A percentile compares a stretch with the other conserved stretches of the same genome.
Evolutionary conservation across 768 basidiomycete species (phyloP).

Genomic region (Suillus brevipes): DNA sequence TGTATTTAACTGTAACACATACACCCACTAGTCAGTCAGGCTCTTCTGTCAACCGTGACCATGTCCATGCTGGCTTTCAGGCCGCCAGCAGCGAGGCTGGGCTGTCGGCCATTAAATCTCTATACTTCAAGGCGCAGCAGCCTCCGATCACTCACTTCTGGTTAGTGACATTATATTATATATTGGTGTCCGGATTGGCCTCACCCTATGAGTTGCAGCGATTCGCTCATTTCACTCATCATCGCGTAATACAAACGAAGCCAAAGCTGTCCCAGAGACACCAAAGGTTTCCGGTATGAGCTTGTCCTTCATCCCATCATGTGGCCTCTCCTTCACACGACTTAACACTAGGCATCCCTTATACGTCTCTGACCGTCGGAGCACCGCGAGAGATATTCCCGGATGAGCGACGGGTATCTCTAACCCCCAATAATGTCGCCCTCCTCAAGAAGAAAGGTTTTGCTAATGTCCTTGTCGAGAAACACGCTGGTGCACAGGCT

Average conservation of each 20-base stretch:
- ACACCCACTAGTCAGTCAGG: slow-evolving; percentile 7
- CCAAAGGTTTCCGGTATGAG: slow-evolving; percentile 28
- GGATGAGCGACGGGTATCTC: slow-evolving; percentile 75
- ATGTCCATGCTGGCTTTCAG: slow-evolving; percentile 34
- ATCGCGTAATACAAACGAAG: slow-evolving; percentile 24
- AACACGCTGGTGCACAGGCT: slow-evolving; percentile 65
- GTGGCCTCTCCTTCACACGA: neutral
- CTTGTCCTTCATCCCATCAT: slow-evolving; percentile 1
- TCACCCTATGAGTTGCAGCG: slow-evolving; percentile 19
- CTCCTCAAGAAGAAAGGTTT: slow-evolving; percentile 85
- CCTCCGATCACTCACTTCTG: slow-evolving; percentile 25
- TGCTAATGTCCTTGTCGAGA: slow-evolving; percentile 67
- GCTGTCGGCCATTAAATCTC: slow-evolving; percentile 23
- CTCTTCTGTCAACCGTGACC: slow-evolving; percentile 25
- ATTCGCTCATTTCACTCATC: slow-evolving; percentile 34
- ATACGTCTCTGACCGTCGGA: slow-evolving; percentile 72
- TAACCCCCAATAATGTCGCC: slow-evolving; percentile 78
- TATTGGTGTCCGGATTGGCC: neutral
- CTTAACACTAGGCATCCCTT: slow-evolving; percentile 51
- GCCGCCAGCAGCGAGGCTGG: slow-evolving; percentile 26
- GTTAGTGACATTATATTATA: slow-evolving; percentile 14
- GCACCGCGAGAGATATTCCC: slow-evolving; percentile 77
- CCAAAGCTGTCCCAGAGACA: slow-evolving; percentile 13
- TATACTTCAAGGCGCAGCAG: slow-evolving; percentile 12
- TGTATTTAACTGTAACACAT: slow-evolving; percentile 21